Evolutionary conservation across 2,329 filamentous ascomycete species (phyloP).

Genomic region (Xylaria hypoxylon): DNA sequence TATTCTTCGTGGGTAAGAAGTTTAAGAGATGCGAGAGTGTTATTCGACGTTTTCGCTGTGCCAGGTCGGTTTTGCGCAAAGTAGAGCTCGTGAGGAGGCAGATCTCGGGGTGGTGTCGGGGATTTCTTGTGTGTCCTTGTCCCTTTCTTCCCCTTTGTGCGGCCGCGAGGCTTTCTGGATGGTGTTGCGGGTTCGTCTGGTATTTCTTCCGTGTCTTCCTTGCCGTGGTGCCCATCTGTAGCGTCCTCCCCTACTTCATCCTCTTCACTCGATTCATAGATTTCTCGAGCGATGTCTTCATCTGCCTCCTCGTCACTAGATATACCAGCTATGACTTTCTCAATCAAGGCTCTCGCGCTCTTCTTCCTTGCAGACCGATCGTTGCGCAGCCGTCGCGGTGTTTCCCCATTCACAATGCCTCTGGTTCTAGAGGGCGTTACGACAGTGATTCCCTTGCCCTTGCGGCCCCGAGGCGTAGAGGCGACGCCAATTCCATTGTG

Average conservation of each 20-base stretch:
- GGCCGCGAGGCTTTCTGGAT: slow-evolving; percentile 63
- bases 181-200: slow-evolving; percentile 52
- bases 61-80: slow-evolving; percentile 92
- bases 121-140: slow-evolving; percentile 67
- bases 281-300: slow-evolving; percentile 75
- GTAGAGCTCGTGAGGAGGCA: slow-evolving; percentile 90
- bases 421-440: slow-evolving; percentile 46
- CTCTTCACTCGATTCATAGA: slow-evolving; percentile 69
- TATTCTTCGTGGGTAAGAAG: slow-evolving; percentile 94
- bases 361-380: slow-evolving; percentile 90
- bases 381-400: slow-evolving; percentile 74
- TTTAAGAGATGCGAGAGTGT: slow-evolving; percentile 78
- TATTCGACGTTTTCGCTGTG: slow-evolving; percentile 84
- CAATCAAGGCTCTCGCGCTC: slow-evolving; percentile 80
- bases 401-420: slow-evolving; percentile 55
- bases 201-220: slow-evolving; percentile 47
- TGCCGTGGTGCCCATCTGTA: slow-evolving; percentile 41
- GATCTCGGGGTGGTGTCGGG: slow-evolving; percentile 81
- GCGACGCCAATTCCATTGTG: slow-evolving; percentile 28
- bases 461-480: slow-evolving; percentile 43
- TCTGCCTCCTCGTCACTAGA: slow-evolving; percentile 79
- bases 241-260: slow-evolving; percentile 57
- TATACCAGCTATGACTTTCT: slow-evolving; percentile 73
- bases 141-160: slow-evolving; percentile 53
- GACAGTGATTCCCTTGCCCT: slow-evolving; percentile 34